Evolutionary conservation across 768 basidiomycete species (phyloP), one percentile per base, ranked within the genome.

Genomic region (Lyophyllum atratum): DNA sequence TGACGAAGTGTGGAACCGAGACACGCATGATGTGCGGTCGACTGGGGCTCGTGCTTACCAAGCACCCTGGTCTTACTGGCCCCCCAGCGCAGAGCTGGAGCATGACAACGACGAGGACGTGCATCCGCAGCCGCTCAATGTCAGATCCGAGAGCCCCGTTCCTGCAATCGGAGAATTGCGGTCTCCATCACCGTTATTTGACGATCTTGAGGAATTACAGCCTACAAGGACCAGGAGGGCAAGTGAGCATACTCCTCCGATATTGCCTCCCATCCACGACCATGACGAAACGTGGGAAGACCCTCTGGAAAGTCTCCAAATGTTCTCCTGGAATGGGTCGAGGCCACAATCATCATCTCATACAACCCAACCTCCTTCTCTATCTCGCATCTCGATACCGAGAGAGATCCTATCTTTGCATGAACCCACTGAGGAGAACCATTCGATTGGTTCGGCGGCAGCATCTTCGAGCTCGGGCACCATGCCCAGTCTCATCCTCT

Each of bases 161-260:
- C 64, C 64, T 14, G 49, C 54, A 0, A 59, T 64, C 2, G 59
- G 50, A 17, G 61, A 55, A 24, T 55, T 64, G 17, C 56, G 60
- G 12, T 60, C 59, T 2, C 47, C 61, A 1, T 62, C 64, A 12
- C 60, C 64, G 4, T 43, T 60, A 9, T 62, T 62, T 44, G 48
- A 59, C 15, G 55, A 45, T 26, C 56, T 61, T 25, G 51, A 55
- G 1, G 51, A 58, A 17, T 19, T 61, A 6, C 45, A 58, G 28
- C 26, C 45, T 5, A 12, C 44, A 26, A 39, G 24, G 7, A 0
- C 39, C 29, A 15, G 49, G n/a, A 40, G 39, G 39, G 39, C n/a
- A 51, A 39, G 22, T 19, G 17, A 24, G 2, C 28, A 44, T 29
- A 49, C 52, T 40, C 63, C 62, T 3, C 62, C 63, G 7, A 64